Evolutionary conservation across 2,329 filamentous ascomycete species (phyloP), one percentile per base, ranked within the genome.

Genomic region (Pseudogymnoascus sp.): DNA sequence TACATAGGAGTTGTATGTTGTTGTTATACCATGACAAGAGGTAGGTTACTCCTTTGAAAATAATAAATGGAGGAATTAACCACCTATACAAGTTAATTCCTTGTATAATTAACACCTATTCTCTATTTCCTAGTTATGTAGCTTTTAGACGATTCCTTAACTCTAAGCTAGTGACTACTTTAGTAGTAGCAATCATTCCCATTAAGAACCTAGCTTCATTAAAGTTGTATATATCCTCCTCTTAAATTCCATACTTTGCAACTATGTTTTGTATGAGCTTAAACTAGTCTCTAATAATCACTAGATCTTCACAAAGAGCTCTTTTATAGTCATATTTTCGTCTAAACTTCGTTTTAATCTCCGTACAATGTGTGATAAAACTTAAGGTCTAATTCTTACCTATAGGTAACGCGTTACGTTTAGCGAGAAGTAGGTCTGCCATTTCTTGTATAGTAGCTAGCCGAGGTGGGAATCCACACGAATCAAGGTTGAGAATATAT

Each of bases 181-280:
- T 35, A 11, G 9, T 2, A 11, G 11, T 11, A 11, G 31, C 31
- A 35, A 35, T 35, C 2, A 35, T 5, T 11, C 31, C 31, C 31
- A 35, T 35, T 11, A 35, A 3, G 31, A 35, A 35, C 1, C 31
- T 10, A 4, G 11, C 11, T 13, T 35, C 31, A 21, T 60, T 17
- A 7, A 53, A 53, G 15, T 31, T 23, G 33, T 60, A 60, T 36
- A 60, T 60, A 38, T 60, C 57, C 26, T 60, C 57, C 26, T 60
- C n/a, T 60, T 36, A 6, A 33, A 61, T 61, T 21, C 59, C 19
- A 10, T 61, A 61, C 15, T 61, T 61, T n/a, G 31, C 31, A 13
- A 35, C 11, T 35, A 10, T 35, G 11, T 13, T 35, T 13, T 13
- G 11, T 38, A 61, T 11, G 13, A 61, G 59, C 23, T 9, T 17